A percentile compares a stretch with the other conserved stretches of the same genome.
Evolutionary conservation across 2,329 filamentous ascomycete genomes (phyloP).

Genomic region (Trichothecium roseum): DNA sequence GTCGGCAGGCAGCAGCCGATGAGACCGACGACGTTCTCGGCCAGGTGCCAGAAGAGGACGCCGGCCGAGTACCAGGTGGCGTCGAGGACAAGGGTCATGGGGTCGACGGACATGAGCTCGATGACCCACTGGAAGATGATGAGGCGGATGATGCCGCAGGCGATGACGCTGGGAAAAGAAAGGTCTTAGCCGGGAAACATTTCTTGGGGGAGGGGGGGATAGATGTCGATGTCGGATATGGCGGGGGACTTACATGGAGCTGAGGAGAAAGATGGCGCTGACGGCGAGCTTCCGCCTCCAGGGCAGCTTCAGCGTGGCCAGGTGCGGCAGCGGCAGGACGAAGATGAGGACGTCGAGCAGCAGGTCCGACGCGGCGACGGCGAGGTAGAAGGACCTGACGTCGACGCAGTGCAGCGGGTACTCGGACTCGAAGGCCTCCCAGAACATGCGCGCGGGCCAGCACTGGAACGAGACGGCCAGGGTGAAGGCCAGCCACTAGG

Average conservation of each 20-base stretch:
- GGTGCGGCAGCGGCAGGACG: background rate
- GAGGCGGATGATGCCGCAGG: background rate
- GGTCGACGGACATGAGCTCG: background rate
- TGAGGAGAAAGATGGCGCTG: background rate
- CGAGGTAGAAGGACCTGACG: background rate
- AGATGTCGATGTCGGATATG: too few relatives aligned
- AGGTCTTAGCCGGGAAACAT: too few relatives aligned
- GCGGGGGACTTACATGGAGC: background rate
- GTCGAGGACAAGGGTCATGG: background rate
- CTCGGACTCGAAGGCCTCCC: background rate
- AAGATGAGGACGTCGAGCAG: constrained; percentile 1
- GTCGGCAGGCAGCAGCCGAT: constrained; percentile 1
- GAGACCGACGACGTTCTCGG: background rate
- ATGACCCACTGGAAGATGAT: constrained; percentile 1
- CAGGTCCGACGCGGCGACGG: constrained; percentile 1
- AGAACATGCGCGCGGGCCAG: background rate
- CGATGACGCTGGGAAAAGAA: background rate
- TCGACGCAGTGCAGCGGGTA: background rate
- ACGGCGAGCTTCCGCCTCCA: background rate
- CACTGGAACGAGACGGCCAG: constrained; percentile 1
- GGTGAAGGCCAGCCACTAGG: constrained; percentile 5
- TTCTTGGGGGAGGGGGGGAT: too few relatives aligned
- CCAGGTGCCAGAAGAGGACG: constrained; percentile 1
- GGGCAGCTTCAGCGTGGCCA: background rate
- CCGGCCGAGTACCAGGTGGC: background rate